These are phyloP conservation scores for Persicaria maculosa DNA, from an alignment of 148 eudicot genomes.

Conservation along the genomic window DNA sequence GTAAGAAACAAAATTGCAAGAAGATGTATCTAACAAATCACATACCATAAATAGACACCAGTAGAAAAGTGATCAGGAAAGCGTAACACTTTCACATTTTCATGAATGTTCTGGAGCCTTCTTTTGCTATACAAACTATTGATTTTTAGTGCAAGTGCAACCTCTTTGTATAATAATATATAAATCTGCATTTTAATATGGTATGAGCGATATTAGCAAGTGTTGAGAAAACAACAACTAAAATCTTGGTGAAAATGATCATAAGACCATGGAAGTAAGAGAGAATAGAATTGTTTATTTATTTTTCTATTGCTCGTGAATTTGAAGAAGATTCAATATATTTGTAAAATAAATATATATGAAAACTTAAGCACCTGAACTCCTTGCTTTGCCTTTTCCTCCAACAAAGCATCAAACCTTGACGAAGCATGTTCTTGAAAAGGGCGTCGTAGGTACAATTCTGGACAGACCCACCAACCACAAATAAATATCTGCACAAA, in stretches of 20 bases:
- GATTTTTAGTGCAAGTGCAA: conserved; percentile 85
- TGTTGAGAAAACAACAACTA: neutral
- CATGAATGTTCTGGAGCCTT: conserved; percentile 83
- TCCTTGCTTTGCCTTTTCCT: conserved; percentile 90
- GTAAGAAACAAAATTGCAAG: neutral
- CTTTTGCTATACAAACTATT: conserved; percentile 92
- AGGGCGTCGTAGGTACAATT: conserved; percentile 79
- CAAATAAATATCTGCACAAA: conserved; percentile 80
- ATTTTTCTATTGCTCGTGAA: too few relatives aligned
- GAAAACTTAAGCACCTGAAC: conserved; percentile 60
- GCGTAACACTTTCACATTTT: conserved; percentile 85
- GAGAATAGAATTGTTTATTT: too few relatives aligned
- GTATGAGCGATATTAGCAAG: neutral
- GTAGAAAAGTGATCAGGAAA: conserved; percentile 93
- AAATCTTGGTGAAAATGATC: neutral
- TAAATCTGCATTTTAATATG: conserved; percentile 49
- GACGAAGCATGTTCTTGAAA: conserved; percentile 63
- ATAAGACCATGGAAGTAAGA: too few relatives aligned
- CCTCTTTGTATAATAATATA: conserved; percentile 89
- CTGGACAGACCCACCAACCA: conserved; percentile 99
- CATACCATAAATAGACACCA: conserved; percentile 89
- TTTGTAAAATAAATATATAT: neutral
- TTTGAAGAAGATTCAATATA: neutral
- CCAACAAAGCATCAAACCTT: conserved; percentile 83
- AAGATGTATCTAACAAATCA: conserved; percentile 13